Conservation (phyloP, 768 basidiomycete genomes). For the Leccinum subtestaceum region DNA sequence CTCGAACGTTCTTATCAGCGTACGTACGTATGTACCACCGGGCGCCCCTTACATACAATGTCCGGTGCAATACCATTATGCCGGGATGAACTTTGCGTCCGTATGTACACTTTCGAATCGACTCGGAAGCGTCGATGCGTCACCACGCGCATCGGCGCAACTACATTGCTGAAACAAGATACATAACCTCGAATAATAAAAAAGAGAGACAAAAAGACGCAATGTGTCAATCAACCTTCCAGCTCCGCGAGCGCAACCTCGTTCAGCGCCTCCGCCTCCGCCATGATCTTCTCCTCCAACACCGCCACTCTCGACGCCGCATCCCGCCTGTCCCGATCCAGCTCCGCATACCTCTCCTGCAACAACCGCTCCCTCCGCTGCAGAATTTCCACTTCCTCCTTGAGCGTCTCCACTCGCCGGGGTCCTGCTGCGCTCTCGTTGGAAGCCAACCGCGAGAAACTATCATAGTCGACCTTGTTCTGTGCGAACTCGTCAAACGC, state of each 20-base stretch:
- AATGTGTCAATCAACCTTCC: conserved; percentile 34
- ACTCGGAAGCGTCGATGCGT: background rate
- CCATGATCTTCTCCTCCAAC: conserved; percentile 86
- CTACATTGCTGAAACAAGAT: background rate
- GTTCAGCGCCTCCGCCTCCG: conserved; percentile 77
- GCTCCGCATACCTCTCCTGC: conserved; percentile 82
- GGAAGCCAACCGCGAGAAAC: conserved; percentile 68
- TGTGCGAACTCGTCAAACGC: conserved; percentile 71
- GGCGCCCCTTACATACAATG: background rate
- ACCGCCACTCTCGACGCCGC: conserved; percentile 52
- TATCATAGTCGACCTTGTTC: conserved; percentile 69
- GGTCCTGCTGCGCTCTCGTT: conserved; percentile 80
- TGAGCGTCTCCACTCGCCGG: conserved; percentile 68
- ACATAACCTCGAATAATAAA: background rate
- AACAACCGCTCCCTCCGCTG: conserved; percentile 73
- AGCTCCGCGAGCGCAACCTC: conserved; percentile 70
- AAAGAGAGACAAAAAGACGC: conserved; percentile 2
- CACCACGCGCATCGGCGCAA: background rate
- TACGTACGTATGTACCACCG: too few species aligned
- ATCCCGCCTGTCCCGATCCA: conserved; percentile 68
- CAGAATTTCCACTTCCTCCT: conserved; percentile 83
- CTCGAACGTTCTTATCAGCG: background rate
- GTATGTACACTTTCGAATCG: background rate
- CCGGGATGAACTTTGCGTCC: background rate
- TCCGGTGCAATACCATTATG: background rate